Evolutionary conservation across 192 early-diverging fungal species (phyloP), one percentile per base, ranked within the genome.

Genomic region (Coemansia guatemalensis): DNA sequence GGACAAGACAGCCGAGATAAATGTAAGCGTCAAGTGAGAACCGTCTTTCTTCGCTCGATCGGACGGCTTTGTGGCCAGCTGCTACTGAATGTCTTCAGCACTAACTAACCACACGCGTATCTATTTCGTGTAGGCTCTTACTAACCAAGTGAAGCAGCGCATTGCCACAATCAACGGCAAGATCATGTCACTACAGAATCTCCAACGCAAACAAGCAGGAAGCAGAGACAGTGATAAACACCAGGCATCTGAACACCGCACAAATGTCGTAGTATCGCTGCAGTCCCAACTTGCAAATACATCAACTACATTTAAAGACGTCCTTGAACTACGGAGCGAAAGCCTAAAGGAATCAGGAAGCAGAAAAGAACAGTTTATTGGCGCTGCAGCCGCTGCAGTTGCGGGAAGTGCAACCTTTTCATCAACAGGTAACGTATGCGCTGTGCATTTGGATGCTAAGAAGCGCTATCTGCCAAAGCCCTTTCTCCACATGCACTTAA

Each of bases 1-100:
- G 75, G 98, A 99, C 82, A 88, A 88, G 69, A 94, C 96, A 11
- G 85, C 88, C 8, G 96, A 99, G 66, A 98, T 99, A 62, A 95
- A 92, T 61, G 86, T 88, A 85, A 32, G 82, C 47, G 23, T 11
- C 14, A 3, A 25, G 0, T 29, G 14, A 20, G 61, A 35, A 18
- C 32, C 26, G 44, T 23, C 48, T 55, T 27, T 39, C 14, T 30
- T 22, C 18, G 25, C 21, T 30, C 29, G 39, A 44, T 44, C 39
- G 29, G 55, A 23, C 30, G 30, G 55, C 5, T 5, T 1, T 25
- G 29, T 56, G 5, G 8, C 20, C 26, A 56, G 29, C 8, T 5
- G 17, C 1, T 49, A 50, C 21, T 17, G 14, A 25, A 61, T 50
- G 11, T 50, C 29, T 51, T n/a, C 23, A 50, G 8, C 1, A 44